Conservation (phyloP, 495 filamentous ascomycete genomes). For the Penicillium steckii region DNA sequence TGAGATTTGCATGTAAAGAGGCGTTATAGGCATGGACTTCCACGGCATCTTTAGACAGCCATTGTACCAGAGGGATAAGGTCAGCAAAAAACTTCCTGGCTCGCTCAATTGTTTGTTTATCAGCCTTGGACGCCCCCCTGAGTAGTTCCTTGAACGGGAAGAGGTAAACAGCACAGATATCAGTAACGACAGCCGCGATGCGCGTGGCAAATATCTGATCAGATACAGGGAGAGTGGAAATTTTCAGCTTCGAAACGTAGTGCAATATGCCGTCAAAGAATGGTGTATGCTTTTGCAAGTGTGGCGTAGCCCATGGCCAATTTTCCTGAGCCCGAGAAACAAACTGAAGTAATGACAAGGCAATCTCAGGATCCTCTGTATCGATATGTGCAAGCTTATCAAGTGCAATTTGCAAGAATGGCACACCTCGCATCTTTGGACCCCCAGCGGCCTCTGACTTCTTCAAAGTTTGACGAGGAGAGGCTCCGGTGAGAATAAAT, state of each 20-base stretch:
- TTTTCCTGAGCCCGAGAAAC: constrained; percentile 81
- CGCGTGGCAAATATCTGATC: constrained; percentile 57
- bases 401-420: constrained; percentile 73
- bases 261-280: constrained; percentile 69
- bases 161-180: constrained; percentile 88
- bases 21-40: constrained; percentile 73
- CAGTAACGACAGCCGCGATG: constrained; percentile 77
- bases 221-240: constrained; percentile 40
- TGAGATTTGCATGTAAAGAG: constrained; percentile 81
- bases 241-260: constrained; percentile 63
- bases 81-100: constrained; percentile 57
- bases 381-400: constrained; percentile 69
- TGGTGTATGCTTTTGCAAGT: constrained; percentile 65
- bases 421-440: constrained; percentile 47
- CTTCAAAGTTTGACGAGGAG: constrained; percentile 70
- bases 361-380: constrained; percentile 56
- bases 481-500: constrained; percentile 84
- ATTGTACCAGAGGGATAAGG: constrained; percentile 70
- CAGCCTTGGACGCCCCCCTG: not conserved
- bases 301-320: constrained; percentile 87
- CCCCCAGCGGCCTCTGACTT: constrained; percentile 41
- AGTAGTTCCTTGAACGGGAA: constrained; percentile 25
- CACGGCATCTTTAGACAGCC: constrained; percentile 72
- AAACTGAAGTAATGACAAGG: constrained; percentile 78
- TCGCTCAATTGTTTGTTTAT: not conserved